Percentiles rank a stretch among this genome's conserved stretches.
Conservation (phyloP, 2,329 filamentous ascomycete genomes). For the Alternaria gansuensis region DNA sequence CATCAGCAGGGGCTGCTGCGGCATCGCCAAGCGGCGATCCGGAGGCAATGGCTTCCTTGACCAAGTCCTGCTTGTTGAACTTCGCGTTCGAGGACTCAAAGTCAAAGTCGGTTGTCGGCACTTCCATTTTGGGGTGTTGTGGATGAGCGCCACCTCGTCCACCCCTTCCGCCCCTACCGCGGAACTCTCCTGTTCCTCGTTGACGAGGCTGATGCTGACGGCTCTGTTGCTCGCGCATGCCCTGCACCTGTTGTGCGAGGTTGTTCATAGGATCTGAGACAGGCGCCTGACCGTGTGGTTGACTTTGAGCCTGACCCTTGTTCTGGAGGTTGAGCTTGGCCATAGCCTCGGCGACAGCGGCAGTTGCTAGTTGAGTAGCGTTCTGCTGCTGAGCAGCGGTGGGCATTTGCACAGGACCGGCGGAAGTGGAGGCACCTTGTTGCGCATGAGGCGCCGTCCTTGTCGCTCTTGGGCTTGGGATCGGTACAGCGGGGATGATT, state of each 20-base stretch:
- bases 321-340: slow-evolving; percentile 67
- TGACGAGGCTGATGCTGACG: slow-evolving; percentile 60
- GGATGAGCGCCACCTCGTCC: slow-evolving; percentile 53
- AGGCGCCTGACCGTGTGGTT: slow-evolving; percentile 34
- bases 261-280: slow-evolving; percentile 68
- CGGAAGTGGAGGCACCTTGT: slow-evolving; percentile 29
- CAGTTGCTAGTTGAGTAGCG: slow-evolving; percentile 77
- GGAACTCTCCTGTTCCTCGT: slow-evolving; percentile 52
- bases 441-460: slow-evolving; percentile 52
- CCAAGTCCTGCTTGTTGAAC: slow-evolving; percentile 86
- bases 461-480: slow-evolving; percentile 57
- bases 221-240: slow-evolving; percentile 74
- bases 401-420: slow-evolving; percentile 39
- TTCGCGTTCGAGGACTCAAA: slow-evolving; percentile 87
- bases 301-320: slow-evolving; percentile 28
- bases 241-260: slow-evolving; percentile 75
- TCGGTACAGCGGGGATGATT: slow-evolving; percentile 72
- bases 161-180: slow-evolving; percentile 59
- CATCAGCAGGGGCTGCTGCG: slow-evolving; percentile 38
- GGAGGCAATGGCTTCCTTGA: slow-evolving; percentile 85
- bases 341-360: slow-evolving; percentile 82
- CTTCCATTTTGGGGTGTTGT: slow-evolving; percentile 74
- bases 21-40: slow-evolving; percentile 72
- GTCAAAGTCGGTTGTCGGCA: slow-evolving; percentile 90
- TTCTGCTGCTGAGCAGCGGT: slow-evolving; percentile 59